Conservation (phyloP, 495 filamentous ascomycete species). For the Aspergillus saccharolyticus region DNA sequence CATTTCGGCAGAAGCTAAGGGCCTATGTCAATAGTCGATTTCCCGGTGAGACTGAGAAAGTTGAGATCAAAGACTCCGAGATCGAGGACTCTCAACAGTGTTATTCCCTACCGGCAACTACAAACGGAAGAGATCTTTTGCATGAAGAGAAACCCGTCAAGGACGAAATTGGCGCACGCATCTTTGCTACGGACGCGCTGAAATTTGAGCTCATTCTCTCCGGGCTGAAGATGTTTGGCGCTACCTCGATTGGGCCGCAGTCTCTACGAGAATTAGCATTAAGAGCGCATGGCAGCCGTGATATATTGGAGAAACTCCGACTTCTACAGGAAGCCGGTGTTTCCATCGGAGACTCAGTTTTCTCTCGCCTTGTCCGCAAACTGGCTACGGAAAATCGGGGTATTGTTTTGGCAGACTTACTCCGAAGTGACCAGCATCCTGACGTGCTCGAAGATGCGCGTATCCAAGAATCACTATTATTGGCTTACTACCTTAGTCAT, state of each 20-base stretch:
- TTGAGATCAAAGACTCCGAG: neutral
- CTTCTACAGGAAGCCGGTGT: conserved; percentile 55
- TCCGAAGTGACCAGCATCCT: conserved; percentile 69
- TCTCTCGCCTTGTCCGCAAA: conserved; percentile 52
- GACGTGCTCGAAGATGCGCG: conserved; percentile 61
- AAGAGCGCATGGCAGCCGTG: conserved; percentile 49
- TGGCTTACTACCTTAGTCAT: conserved; percentile 41
- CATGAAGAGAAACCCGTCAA: conserved; percentile 30
- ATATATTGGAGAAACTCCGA: conserved; percentile 50
- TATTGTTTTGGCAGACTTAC: conserved; percentile 52
- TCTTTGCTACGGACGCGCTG: conserved; percentile 67
- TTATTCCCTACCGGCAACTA: neutral
- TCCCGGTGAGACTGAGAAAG: neutral
- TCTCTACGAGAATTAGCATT: conserved; percentile 66
- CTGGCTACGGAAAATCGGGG: conserved; percentile 51
- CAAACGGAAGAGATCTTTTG: conserved; percentile 2
- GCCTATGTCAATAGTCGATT: conserved; percentile 25
- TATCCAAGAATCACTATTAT: conserved; percentile 53
- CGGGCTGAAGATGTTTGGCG: conserved; percentile 58
- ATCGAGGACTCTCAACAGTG: neutral
- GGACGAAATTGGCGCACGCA: conserved; percentile 62
- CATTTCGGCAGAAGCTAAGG: conserved; percentile 21
- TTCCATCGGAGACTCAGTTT: conserved; percentile 52
- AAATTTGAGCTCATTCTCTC: conserved; percentile 60
- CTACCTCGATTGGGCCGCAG: conserved; percentile 63